A percentile compares a stretch with the other conserved stretches of the same genome.
phyloP scores from a whole-genome alignment of 1,284 basidiomycete genomes.

The Ganoderma multipileum region DNA sequence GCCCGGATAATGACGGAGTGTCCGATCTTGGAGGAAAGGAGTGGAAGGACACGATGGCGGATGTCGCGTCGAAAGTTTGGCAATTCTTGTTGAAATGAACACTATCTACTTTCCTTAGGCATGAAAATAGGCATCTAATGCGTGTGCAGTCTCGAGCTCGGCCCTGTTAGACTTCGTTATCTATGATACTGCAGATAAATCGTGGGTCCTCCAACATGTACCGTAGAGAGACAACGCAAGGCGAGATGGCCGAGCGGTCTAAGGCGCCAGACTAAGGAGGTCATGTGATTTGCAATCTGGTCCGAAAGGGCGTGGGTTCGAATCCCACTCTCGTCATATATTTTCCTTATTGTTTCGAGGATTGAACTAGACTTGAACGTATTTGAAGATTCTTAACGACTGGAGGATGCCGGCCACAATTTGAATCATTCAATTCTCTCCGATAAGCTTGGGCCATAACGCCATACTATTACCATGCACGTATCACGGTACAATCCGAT shows the following conservation, averaged over 20 bases:
- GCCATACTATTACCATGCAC: too few species aligned
- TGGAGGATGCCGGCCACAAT: too few species aligned
- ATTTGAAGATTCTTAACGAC: too few species aligned
- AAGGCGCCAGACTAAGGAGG: constrained; percentile 86
- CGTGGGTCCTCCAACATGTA: too few species aligned
- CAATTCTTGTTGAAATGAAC: constrained; percentile 22
- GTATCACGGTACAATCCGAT: too few species aligned
- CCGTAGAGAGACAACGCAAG: constrained; percentile 61
- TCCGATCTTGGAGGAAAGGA: constrained; percentile 31
- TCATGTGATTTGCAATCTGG: constrained; percentile 31
- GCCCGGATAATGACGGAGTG: constrained; percentile 32
- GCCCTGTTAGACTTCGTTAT: too few species aligned
- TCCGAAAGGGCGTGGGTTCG: constrained; percentile 52
- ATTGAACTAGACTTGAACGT: too few species aligned
- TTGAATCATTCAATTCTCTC: too few species aligned
- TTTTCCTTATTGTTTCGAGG: too few species aligned
- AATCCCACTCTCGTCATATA: constrained; percentile 47
- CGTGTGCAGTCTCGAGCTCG: too few species aligned
- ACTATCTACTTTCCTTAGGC: background rate
- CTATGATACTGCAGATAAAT: too few species aligned
- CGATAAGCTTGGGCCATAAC: constrained; percentile 9
- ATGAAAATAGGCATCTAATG: background rate
- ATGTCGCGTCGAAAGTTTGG: constrained; percentile 53
- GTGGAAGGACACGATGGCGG: constrained; percentile 57
- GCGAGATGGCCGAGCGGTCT: constrained; percentile 88